Evolutionary conservation across 2,329 filamentous ascomycete genomes (phyloP).

Genomic region (Clonostachys rhizophaga): DNA sequence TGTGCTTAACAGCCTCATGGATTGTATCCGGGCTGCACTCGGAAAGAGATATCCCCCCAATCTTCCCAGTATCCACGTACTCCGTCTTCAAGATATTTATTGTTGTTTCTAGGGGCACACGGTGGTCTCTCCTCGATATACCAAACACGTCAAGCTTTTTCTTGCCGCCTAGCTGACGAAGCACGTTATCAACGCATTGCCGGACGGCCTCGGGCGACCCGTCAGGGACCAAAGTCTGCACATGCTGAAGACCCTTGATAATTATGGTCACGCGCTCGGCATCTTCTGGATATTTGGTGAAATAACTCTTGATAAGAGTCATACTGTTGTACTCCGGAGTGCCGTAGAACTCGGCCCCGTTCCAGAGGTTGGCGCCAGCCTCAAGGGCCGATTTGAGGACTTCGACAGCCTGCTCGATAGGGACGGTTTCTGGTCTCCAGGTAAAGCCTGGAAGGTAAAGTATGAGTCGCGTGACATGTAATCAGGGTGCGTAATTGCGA

Average conservation of each 20-base stretch:
- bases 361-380: conserved; percentile 48
- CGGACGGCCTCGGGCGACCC: conserved; percentile 49
- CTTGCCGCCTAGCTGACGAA: conserved; percentile 43
- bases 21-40: conserved; percentile 45
- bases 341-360: conserved; percentile 63
- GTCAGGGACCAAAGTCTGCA: conserved; percentile 31
- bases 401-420: conserved; percentile 44
- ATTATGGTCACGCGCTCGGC: conserved; percentile 56
- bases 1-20: conserved; percentile 35
- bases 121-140: conserved; percentile 50
- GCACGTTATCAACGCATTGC: conserved; percentile 52
- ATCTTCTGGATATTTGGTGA: conserved; percentile 58
- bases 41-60: conserved; percentile 46
- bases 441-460: conserved; percentile 50
- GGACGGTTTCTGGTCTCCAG: conserved; percentile 29
- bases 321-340: conserved; percentile 51
- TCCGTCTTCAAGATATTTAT: conserved; percentile 37
- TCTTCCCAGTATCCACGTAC: conserved; percentile 45
- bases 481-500: conserved; percentile 1
- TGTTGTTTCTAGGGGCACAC: conserved; percentile 35
- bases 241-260: conserved; percentile 53
- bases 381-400: conserved; percentile 49
- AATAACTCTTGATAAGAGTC: conserved; percentile 56
- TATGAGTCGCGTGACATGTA: neutral
- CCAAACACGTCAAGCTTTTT: conserved; percentile 60